phyloP scores from a whole-genome alignment of 768 basidiomycete species.

The Lactarius deliciosus region DNA sequence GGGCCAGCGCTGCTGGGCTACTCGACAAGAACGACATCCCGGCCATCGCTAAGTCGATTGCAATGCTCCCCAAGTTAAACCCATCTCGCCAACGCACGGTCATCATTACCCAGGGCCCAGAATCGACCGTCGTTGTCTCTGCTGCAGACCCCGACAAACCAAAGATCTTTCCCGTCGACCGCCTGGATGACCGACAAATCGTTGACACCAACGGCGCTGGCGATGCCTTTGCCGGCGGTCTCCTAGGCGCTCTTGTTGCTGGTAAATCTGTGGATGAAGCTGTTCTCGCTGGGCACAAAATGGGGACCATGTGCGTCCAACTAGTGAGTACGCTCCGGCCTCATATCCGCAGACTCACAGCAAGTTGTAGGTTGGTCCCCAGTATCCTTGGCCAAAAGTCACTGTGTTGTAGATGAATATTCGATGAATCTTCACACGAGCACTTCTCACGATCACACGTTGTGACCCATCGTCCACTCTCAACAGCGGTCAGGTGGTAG shows the following conservation, averaged over 20 bases:
- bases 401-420: slow-evolving; percentile 38
- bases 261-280: slow-evolving; percentile 78
- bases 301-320: slow-evolving; percentile 84
- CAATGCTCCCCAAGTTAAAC: slow-evolving; percentile 74
- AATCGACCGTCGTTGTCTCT: slow-evolving; percentile 74
- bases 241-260: slow-evolving; percentile 79
- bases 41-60: slow-evolving; percentile 72
- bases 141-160: slow-evolving; percentile 53
- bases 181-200: slow-evolving; percentile 61
- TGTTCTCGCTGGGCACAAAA: slow-evolving; percentile 81
- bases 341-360: slow-evolving; percentile 6
- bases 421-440: neutral
- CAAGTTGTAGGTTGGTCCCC: slow-evolving; percentile 49
- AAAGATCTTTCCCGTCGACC: slow-evolving; percentile 57
- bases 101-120: slow-evolving; percentile 87
- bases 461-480: slow-evolving; percentile 36
- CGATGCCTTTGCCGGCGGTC: slow-evolving; percentile 95
- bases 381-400: slow-evolving; percentile 58
- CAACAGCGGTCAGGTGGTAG: slow-evolving; percentile 37
- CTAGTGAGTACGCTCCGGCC: slow-evolving; percentile 48
- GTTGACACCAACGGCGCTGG: slow-evolving; percentile 99
- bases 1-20: slow-evolving; percentile 71
- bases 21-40: slow-evolving; percentile 56
- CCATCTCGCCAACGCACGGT: slow-evolving; percentile 73
- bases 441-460: slow-evolving; percentile 1